phyloP scores from a whole-genome alignment of 768 basidiomycete species.

The Leccinum truebloodii region DNA sequence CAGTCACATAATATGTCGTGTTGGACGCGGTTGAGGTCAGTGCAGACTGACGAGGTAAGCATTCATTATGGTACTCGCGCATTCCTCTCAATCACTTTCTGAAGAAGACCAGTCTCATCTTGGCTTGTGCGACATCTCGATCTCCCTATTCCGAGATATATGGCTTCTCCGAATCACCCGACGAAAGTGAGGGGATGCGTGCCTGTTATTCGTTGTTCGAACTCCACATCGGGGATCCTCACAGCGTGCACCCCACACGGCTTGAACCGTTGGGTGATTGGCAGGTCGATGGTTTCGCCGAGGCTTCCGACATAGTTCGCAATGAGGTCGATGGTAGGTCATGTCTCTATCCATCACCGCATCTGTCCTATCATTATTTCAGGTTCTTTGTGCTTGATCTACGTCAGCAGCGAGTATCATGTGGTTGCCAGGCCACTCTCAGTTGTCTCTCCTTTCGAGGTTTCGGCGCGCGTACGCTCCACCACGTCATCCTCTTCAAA shows the following conservation, averaged over 20 bases:
- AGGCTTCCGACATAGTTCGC: conserved; percentile 45
- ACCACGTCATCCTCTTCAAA: conserved; percentile 17
- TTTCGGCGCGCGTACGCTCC: conserved; percentile 15
- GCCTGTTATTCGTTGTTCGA: conserved; percentile 28
- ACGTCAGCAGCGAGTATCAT: conserved; percentile 43
- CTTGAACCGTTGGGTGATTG: conserved; percentile 56
- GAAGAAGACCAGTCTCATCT: conserved; percentile 35
- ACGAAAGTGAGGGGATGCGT: conserved; percentile 5
- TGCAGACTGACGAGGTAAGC: conserved; percentile 25
- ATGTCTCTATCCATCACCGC: not conserved
- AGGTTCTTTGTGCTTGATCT: conserved; percentile 34
- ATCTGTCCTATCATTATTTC: conserved; percentile 15
- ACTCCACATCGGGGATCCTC: conserved; percentile 25
- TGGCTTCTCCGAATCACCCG: conserved; percentile 19
- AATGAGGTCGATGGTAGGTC: conserved; percentile 49
- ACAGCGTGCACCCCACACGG: conserved; percentile 19
- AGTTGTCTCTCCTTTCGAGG: conserved; percentile 29
- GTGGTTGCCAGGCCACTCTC: conserved; percentile 46
- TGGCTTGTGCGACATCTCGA: conserved; percentile 45
- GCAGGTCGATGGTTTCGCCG: conserved; percentile 49
- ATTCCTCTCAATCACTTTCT: not conserved
- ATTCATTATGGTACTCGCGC: not conserved
- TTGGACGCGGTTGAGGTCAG: conserved; percentile 25
- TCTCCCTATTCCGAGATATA: conserved; percentile 23
- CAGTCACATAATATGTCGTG: conserved; percentile 12